Evolutionary conservation across 345 rosid genomes (phyloP).

Genomic region (Conringia planisiliqua): DNA sequence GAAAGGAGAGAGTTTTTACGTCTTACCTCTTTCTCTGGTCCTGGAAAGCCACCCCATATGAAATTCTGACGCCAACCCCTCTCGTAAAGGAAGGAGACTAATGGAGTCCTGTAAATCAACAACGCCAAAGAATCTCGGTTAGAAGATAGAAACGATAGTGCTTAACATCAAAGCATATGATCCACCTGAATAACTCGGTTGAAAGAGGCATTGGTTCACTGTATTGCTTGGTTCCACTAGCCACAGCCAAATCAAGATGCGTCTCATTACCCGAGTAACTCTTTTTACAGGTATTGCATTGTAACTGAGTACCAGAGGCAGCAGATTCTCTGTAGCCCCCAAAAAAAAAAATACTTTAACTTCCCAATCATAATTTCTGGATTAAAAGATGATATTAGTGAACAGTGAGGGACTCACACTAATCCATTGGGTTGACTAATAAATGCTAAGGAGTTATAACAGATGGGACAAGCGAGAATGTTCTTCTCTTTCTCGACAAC

Average conservation of each 20-base stretch:
- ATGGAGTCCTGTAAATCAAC: constrained; percentile 44
- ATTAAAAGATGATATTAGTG: not conserved
- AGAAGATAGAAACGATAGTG: constrained; percentile 6
- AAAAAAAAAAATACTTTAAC: constrained; percentile 10
- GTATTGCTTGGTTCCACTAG: constrained; percentile 50
- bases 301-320: constrained; percentile 40
- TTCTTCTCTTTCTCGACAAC: constrained; percentile 35
- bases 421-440: constrained; percentile 36
- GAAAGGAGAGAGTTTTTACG: not conserved
- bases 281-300: constrained; percentile 64
- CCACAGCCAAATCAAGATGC: constrained; percentile 63
- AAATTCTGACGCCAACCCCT: constrained; percentile 96
- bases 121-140: constrained; percentile 9
- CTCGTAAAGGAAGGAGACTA: constrained; percentile 79
- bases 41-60: constrained; percentile 73
- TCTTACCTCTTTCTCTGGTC: constrained; percentile 82
- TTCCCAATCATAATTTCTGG: not conserved
- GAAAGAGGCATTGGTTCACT: constrained; percentile 54
- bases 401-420: constrained; percentile 42
- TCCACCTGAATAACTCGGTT: constrained; percentile 42
- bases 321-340: constrained; percentile 45
- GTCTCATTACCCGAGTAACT: constrained; percentile 53
- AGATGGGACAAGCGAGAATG: constrained; percentile 78
- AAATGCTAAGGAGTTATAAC: constrained; percentile 48
- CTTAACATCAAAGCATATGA: not conserved